phyloP scores from a whole-genome alignment of 192 early-diverging fungal species.

The Funneliformis mosseae region DNA sequence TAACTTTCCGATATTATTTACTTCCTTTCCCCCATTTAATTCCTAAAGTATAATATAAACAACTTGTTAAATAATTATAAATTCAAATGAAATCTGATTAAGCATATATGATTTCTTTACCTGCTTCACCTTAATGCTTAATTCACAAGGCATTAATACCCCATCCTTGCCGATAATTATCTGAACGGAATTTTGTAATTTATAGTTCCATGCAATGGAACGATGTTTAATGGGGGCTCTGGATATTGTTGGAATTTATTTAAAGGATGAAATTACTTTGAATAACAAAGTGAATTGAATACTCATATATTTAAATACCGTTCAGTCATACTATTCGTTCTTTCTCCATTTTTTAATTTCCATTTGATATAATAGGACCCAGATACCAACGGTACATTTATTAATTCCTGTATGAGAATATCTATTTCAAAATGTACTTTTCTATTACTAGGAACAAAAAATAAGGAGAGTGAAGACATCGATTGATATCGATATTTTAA shows the following conservation, averaged over 20 bases:
- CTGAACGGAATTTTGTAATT: slow-evolving; percentile 54
- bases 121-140: slow-evolving; percentile 72
- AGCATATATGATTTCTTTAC: slow-evolving; percentile 37
- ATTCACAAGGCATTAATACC: slow-evolving; percentile 71
- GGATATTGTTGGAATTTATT: neutral
- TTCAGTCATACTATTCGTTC: slow-evolving; percentile 41
- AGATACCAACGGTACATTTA: slow-evolving; percentile 78
- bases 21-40: slow-evolving; percentile 60
- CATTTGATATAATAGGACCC: slow-evolving; percentile 84
- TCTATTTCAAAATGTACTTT: slow-evolving; percentile 67
- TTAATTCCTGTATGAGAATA: slow-evolving; percentile 72
- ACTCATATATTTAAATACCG: slow-evolving; percentile 34
- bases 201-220: slow-evolving; percentile 65
- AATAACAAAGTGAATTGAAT: neutral
- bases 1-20: slow-evolving; percentile 67
- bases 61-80: slow-evolving; percentile 44
- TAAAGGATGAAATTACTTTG: slow-evolving; percentile 14
- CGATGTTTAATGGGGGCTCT: slow-evolving; percentile 58
- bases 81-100: neutral
- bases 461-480: slow-evolving; percentile 55
- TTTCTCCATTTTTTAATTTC: slow-evolving; percentile 57
- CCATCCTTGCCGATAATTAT: slow-evolving; percentile 77
- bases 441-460: slow-evolving; percentile 73
- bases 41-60: slow-evolving; percentile 45
- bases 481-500: neutral